Base-by-base conservation (phyloP, 345 rosid species). In the Linum trigynum region DNA sequence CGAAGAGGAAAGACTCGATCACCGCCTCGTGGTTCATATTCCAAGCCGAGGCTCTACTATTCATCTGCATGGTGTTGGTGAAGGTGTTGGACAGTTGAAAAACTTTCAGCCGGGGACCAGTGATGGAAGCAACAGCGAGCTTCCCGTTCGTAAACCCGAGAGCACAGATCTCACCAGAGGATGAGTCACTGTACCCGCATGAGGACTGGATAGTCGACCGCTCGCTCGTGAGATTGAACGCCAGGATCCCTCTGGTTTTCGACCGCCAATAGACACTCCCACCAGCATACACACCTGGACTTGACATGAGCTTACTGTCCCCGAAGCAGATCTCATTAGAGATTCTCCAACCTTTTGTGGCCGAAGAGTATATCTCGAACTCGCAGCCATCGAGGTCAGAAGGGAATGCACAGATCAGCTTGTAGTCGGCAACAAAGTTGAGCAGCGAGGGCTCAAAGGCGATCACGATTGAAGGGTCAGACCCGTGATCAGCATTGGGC, bases 331-430 rank as follows among this genome's bases (percentile, higher is more conserved):
- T 72, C 67, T 78, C 84, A 64, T 72, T 67, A 48, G 81, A 75
- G 48, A 63, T 75, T 67, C 69, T 77, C 87, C 85, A 83, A 38
- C 75, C 71, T 57, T 68, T 73, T n/a, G 67, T 61, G 0, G 51
- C 62, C 53, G 85, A 79, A 32, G 83, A 77, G 62, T 79, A 81
- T 16, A 83, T 79, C 59, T 83, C 85, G 66, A 80, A 83, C 75
- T 83, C 82, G 38, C 37, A 59, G 43, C 83, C 83, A 35, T 48
- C 81, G 43, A 78, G 78, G 4, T 78, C 83, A 55, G 83, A 80
- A 48, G 69, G 74, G 57, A 77, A 81, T 39, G 78, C 82, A 71
- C 81, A 77, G 38, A 81, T 57, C 37, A 83, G 69, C 65, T 77
- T 77, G 76, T 71, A 83, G 12, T 79, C 77, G 12, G 77, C 80